Evolutionary conservation across 345 rosid species (phyloP).

Genomic region (Moringa oleifera): DNA sequence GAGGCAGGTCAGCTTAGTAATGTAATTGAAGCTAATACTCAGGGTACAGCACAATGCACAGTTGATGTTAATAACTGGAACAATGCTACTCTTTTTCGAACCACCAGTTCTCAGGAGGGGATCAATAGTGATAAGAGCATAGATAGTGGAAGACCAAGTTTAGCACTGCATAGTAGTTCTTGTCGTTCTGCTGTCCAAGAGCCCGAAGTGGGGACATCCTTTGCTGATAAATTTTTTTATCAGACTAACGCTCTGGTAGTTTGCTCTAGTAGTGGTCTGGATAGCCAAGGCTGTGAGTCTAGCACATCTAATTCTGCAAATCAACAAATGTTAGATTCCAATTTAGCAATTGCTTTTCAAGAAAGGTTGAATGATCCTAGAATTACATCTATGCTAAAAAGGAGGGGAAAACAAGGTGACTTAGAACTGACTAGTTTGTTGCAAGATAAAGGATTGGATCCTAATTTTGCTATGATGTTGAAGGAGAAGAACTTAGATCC

Average conservation of each 20-base stretch:
- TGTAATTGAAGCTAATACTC: slow-evolving; percentile 52
- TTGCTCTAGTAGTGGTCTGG: slow-evolving; percentile 87
- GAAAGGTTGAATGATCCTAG: slow-evolving; percentile 86
- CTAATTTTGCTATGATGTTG: slow-evolving; percentile 99
- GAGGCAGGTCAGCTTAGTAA: slow-evolving; percentile 72
- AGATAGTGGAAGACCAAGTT: slow-evolving; percentile 96
- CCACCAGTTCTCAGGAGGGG: slow-evolving; percentile 78
- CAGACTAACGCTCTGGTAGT: slow-evolving; percentile 46
- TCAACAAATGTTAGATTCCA: slow-evolving; percentile 80
- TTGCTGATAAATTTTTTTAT: slow-evolving; percentile 58
- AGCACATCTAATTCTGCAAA: slow-evolving; percentile 78
- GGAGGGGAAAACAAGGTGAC: slow-evolving; percentile 78
- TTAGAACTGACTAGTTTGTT: slow-evolving; percentile 74
- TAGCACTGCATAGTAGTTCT: slow-evolving; percentile 80
- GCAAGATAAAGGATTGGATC: slow-evolving; percentile 98
- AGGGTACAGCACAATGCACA: slow-evolving; percentile 37
- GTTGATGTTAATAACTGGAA: slow-evolving; percentile 52
- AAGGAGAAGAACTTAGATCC: slow-evolving; percentile 97
- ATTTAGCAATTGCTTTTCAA: slow-evolving; percentile 83
- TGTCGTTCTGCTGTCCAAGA: slow-evolving; percentile 86
- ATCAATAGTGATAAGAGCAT: slow-evolving; percentile 85
- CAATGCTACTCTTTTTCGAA: slow-evolving; percentile 44
- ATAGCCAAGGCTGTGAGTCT: slow-evolving; percentile 94
- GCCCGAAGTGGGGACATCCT: slow-evolving; percentile 67
- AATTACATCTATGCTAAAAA: slow-evolving; percentile 79